A percentile compares a stretch with the other conserved stretches of the same genome.
phyloP scores from a whole-genome alignment of 345 rosid genomes.

The Eucalyptus pumila region DNA sequence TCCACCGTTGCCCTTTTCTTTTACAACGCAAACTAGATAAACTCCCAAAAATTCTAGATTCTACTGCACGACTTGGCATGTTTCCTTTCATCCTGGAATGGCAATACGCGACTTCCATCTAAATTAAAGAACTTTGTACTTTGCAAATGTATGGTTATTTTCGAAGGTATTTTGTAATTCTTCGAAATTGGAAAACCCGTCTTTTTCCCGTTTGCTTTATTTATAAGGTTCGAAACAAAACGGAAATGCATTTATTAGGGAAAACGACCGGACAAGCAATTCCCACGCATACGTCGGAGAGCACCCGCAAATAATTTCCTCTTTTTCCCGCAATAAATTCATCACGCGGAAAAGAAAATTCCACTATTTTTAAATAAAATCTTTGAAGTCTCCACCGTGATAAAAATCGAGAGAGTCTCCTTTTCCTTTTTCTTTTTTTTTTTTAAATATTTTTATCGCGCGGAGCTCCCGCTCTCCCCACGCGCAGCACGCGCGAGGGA shows the following conservation, averaged over 20 bases:
- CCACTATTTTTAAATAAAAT: background rate
- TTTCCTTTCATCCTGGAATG: no score
- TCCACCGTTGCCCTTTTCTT: background rate
- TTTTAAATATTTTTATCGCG: background rate
- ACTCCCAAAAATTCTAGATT: background rate
- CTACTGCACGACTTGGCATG: background rate
- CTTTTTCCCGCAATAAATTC: background rate
- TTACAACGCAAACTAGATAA: background rate
- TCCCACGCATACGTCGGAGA: background rate
- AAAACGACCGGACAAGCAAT: background rate
- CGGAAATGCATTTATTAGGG: background rate
- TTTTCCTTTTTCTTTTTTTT: fast-evolving
- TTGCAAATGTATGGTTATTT: background rate
- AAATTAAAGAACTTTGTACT: background rate
- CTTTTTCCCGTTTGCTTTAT: background rate
- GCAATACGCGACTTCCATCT: background rate
- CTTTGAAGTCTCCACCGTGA: background rate
- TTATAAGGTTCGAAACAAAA: background rate
- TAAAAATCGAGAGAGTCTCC: background rate
- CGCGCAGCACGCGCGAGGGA: background rate
- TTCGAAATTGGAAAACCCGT: background rate
- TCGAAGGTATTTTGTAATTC: background rate
- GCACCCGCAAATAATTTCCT: background rate
- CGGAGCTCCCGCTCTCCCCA: background rate
- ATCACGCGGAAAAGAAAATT: background rate